Conservation (phyloP, 371 early-diverging fungal species). For the Cokeromyces recurvatus region DNA sequence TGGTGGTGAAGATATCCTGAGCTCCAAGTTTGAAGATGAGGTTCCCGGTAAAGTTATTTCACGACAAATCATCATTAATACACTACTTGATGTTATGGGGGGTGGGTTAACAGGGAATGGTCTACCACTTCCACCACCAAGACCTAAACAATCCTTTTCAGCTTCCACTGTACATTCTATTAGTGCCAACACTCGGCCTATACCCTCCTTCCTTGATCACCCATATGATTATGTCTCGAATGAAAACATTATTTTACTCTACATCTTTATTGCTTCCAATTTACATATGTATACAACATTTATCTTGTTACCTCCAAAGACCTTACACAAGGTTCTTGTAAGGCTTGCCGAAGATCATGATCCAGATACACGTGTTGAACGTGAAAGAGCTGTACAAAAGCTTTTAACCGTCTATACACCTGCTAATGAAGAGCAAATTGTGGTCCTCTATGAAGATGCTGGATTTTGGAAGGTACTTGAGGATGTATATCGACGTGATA, state of each 20-base stretch:
- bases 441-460: constrained; percentile 57
- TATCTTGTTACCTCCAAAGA: constrained; percentile 54
- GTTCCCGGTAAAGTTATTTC: constrained; percentile 61
- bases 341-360: constrained; percentile 53
- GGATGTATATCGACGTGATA: constrained; percentile 55
- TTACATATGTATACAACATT: constrained; percentile 62
- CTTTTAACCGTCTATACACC: constrained; percentile 62
- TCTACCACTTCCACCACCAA: constrained; percentile 25
- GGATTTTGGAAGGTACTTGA: constrained; percentile 74
- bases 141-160: constrained; percentile 41
- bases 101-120: constrained; percentile 33
- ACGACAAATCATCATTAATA: constrained; percentile 73
- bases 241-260: constrained; percentile 52
- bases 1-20: constrained; percentile 51
- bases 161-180: constrained; percentile 38
- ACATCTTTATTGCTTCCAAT: constrained; percentile 67
- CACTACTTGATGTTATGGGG: constrained; percentile 59
- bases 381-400: constrained; percentile 65
- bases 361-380: constrained; percentile 50
- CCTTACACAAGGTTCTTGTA: constrained; percentile 56
- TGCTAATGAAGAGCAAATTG: constrained; percentile 50
- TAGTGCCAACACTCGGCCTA: constrained; percentile 14
- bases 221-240: constrained; percentile 18
- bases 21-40: constrained; percentile 52
- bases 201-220: background rate